phyloP scores from a whole-genome alignment of 2,329 filamentous ascomycete species.

The Monosporascus sp. region DNA sequence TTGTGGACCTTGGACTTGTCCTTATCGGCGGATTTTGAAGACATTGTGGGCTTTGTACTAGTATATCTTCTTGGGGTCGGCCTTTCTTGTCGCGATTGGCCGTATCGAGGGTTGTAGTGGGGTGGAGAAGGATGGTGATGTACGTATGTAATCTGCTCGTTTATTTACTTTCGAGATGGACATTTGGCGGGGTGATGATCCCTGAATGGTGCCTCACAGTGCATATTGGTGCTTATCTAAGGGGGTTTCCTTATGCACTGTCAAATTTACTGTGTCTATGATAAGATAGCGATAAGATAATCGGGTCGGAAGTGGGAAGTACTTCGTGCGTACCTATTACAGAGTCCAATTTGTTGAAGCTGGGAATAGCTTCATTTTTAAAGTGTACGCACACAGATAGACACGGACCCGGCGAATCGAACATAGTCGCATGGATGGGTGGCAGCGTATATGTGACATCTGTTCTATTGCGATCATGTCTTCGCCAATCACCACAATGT shows the following conservation, averaged over 20 bases:
- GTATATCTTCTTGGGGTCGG: neutral
- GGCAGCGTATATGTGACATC: slow-evolving; percentile 18
- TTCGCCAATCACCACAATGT: slow-evolving; percentile 8
- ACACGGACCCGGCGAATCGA: neutral
- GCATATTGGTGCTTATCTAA: no score
- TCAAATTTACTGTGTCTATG: neutral
- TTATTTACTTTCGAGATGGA: neutral
- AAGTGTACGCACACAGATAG: neutral
- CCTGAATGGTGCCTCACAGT: no score
- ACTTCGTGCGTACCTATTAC: neutral
- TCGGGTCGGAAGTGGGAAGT: neutral
- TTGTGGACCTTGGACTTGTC: slow-evolving; percentile 91
- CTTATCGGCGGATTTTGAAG: slow-evolving; percentile 35
- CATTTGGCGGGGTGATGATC: neutral
- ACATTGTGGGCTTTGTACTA: slow-evolving; percentile 13
- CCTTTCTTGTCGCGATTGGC: neutral
- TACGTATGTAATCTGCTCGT: neutral
- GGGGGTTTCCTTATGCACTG: neutral
- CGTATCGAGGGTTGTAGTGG: neutral
- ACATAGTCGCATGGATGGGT: slow-evolving; percentile 27
- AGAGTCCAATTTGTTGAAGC: neutral
- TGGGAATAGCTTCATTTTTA: neutral
- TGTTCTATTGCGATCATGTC: slow-evolving; percentile 25
- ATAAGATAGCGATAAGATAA: neutral
- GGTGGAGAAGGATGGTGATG: neutral